phyloP scores from a whole-genome alignment of 108 stramenopile species.

The Halocafeteria seosinensis region DNA sequence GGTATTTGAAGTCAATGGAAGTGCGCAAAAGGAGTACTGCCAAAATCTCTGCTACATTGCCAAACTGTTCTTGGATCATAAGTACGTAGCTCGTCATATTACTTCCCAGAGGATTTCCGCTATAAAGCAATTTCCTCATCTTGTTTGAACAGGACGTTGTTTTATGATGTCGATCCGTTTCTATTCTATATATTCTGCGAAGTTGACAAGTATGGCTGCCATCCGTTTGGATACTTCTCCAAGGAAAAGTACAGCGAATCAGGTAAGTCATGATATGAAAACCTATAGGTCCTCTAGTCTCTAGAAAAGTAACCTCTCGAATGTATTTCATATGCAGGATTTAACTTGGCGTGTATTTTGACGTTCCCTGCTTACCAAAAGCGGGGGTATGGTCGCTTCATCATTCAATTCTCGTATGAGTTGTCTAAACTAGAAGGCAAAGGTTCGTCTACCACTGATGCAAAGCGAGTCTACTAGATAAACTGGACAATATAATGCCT shows the following conservation, averaged over 20 bases:
- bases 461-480: no score
- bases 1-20: slow-evolving; percentile 94
- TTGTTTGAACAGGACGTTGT: no score
- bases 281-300: neutral
- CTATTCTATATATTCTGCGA: slow-evolving; percentile 88
- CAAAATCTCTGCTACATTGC: slow-evolving; percentile 94
- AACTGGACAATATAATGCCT: no score
- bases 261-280: slow-evolving; percentile 20
- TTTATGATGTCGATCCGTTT: slow-evolving; percentile 96
- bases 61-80: slow-evolving; percentile 97
- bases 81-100: no score
- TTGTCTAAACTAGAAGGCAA: slow-evolving; percentile 82
- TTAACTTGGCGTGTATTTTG: slow-evolving; percentile 98
- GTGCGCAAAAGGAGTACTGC: slow-evolving; percentile 71
- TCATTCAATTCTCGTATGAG: slow-evolving; percentile 94
- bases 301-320: neutral
- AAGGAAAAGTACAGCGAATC: slow-evolving; percentile 98
- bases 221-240: slow-evolving; percentile 84
- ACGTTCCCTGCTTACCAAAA: slow-evolving; percentile 96
- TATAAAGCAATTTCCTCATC: no score
- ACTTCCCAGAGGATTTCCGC: no score
- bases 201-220: slow-evolving; percentile 59
- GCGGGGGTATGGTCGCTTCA: slow-evolving; percentile 91
- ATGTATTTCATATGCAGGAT: slow-evolving; percentile 66
- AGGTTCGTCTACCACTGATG: no score